Conservation (phyloP, 2,329 filamentous ascomycete species). For the Fusarium sp. region DNA sequence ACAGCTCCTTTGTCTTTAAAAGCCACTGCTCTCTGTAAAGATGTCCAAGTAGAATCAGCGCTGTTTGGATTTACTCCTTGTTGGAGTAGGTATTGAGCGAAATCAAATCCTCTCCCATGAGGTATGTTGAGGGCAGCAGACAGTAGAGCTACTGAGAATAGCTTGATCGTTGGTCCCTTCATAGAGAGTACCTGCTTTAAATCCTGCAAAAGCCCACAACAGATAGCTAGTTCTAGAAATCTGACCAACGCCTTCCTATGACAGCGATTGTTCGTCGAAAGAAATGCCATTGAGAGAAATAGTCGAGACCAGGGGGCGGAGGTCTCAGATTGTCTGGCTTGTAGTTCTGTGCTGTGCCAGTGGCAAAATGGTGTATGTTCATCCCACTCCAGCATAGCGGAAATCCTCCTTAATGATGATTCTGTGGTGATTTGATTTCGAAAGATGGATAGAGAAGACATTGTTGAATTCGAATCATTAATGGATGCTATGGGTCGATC, state of each 20-base stretch:
- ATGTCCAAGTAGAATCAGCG: fast-evolving
- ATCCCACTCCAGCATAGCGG: too few species aligned
- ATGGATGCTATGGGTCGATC: neutral
- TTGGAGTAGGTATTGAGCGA: neutral
- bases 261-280: neutral
- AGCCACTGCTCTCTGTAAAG: neutral
- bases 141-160: neutral
- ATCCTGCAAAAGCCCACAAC: neutral
- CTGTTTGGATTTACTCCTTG: neutral
- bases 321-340: neutral
- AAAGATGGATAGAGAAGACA: too few species aligned
- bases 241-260: fast-evolving
- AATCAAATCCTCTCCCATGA: neutral
- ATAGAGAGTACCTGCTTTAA: neutral
- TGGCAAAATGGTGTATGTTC: neutral
- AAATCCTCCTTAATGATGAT: too few species aligned
- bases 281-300: neutral
- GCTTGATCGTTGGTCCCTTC: neutral
- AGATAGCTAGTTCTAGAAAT: neutral
- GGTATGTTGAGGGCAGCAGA: fast-evolving
- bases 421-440: too few species aligned
- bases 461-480: too few species aligned
- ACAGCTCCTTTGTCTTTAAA: neutral
- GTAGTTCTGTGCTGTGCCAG: neutral
- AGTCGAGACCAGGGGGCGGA: neutral